Evolutionary conservation across 495 filamentous ascomycete genomes (phyloP).

Genomic region (Tetracladium setigerum): DNA sequence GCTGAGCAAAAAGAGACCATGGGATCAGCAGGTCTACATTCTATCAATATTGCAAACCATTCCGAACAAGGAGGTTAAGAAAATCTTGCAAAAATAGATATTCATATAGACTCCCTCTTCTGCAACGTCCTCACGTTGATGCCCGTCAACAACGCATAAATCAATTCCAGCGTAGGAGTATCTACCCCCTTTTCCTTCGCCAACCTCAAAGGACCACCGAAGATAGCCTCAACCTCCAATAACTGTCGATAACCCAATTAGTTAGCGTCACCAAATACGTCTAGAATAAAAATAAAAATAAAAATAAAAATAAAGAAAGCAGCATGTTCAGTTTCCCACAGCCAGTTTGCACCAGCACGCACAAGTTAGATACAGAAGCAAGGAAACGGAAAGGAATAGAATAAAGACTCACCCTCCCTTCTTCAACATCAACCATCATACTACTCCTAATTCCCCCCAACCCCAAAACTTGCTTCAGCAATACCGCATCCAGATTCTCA

Average conservation of each 20-base stretch:
- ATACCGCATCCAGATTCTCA: conserved; percentile 30
- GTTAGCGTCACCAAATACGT: conserved; percentile 32
- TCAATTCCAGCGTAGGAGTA: conserved; percentile 34
- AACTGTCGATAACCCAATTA: conserved; percentile 2
- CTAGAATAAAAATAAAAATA: conserved; percentile 26
- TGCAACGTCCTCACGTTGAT: no score
- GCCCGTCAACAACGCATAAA: conserved; percentile 30
- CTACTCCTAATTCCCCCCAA: conserved; percentile 40
- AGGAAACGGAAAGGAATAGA: background rate
- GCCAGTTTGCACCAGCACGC: no score
- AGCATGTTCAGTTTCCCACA: no score
- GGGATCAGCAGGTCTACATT: no score
- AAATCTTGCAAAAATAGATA: no score
- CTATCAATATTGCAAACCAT: no score
- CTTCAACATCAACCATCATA: conserved; percentile 43
- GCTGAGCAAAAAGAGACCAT: no score
- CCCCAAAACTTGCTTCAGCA: conserved; percentile 34
- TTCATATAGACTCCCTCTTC: no score
- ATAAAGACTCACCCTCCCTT: conserved; percentile 14
- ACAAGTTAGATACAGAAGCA: background rate
- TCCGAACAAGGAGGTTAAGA: no score
- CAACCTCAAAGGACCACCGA: conserved; percentile 41
- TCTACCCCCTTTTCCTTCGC: conserved; percentile 32
- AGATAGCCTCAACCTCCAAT: conserved; percentile 45
- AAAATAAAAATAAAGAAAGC: conserved; percentile 20